Percentiles rank a stretch among this genome's conserved stretches.
phyloP scores from a whole-genome alignment of 169 alveolate species.

The Eimeria acervulina region DNA sequence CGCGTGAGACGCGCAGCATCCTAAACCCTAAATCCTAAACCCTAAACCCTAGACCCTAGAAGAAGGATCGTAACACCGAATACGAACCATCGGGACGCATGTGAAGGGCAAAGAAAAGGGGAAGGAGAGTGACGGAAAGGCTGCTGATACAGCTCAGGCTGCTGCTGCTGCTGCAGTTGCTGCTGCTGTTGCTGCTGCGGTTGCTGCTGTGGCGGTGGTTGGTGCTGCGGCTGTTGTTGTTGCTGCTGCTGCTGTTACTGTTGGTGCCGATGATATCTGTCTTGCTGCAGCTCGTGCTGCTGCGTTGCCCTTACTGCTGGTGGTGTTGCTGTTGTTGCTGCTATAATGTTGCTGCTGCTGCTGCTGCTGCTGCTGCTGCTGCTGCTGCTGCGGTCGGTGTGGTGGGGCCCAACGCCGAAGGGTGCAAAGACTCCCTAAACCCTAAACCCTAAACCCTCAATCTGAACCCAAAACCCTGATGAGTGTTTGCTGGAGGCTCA shows the following conservation, averaged over 20 bases:
- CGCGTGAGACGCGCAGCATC: slow-evolving; percentile 9
- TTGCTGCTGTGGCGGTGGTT: not conserved
- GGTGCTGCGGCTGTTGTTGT: not conserved
- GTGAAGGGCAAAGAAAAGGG: not conserved
- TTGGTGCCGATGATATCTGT: too few relatives aligned
- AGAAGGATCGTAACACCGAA: not conserved
- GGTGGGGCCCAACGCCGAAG: not conserved
- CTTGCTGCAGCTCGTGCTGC: not conserved
- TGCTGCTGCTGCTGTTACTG: not conserved
- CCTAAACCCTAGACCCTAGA: slow-evolving; percentile 12
- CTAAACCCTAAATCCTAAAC: slow-evolving; percentile 22
- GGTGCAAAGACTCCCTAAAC: not conserved
- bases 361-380: not conserved
- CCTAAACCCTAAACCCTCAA: slow-evolving; percentile 8
- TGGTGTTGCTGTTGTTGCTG: not conserved
- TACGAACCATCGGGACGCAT: not conserved
- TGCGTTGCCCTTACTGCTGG: not conserved
- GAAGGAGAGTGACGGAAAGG: not conserved
- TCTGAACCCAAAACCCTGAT: not conserved
- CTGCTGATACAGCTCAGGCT: not conserved
- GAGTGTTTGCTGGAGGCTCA: not conserved
- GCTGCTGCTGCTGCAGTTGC: slow-evolving; percentile 1
- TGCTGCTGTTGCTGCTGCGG: slow-evolving; percentile 5
- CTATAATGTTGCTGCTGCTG: not conserved
- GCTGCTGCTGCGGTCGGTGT: not conserved